Base-by-base conservation (phyloP, 148 eudicot genomes). In the Chenopodium quinoa region DNA sequence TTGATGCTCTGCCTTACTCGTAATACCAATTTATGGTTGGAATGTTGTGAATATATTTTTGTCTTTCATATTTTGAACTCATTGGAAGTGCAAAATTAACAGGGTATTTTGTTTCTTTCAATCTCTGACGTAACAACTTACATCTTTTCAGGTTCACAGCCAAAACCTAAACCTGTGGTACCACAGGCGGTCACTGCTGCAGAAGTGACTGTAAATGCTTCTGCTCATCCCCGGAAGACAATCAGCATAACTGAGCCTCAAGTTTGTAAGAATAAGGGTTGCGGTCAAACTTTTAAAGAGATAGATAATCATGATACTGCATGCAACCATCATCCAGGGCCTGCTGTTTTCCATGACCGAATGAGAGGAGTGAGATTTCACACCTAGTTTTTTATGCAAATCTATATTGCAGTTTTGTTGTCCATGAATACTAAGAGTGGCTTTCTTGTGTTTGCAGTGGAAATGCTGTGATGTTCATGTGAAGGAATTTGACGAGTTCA, bases 401-500 rank as follows among this genome's bases (percentile, higher is more conserved):
- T 79, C 14, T 19, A 19, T 34, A 2, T 56, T 32, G 23, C 22
- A 29, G 44, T 29, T n/a, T 16, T 62, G 22, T 73, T 66, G 65
- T 58, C 56, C 25, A 47, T 7, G 73, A 63, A 48, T 75, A 63
- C 70, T 81, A 40, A 64, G 13, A 56, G 37, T 46, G 67, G 72
- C 37, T 79, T 80, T 72, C 75, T 80, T 50, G 80, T 47, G 56
- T 50, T 74, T 88, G 88, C 90, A 93, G 98, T 95, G 98, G 98
- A 91, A 95, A 85, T 95, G 98, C 74, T 95, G 98, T 77, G 93
- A 95, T 81, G 79, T 95, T 86, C 97, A 91, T 86, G 98, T 93
- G 67, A 90, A 90, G 87, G 98, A 95, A 81, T 95, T 95, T 32
- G 98, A 95, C n/a, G 97, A 95, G 90, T 95, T 95, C 87, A 91